Conservation (phyloP, 257 asterid species). For the Solanum tarapatanum region DNA sequence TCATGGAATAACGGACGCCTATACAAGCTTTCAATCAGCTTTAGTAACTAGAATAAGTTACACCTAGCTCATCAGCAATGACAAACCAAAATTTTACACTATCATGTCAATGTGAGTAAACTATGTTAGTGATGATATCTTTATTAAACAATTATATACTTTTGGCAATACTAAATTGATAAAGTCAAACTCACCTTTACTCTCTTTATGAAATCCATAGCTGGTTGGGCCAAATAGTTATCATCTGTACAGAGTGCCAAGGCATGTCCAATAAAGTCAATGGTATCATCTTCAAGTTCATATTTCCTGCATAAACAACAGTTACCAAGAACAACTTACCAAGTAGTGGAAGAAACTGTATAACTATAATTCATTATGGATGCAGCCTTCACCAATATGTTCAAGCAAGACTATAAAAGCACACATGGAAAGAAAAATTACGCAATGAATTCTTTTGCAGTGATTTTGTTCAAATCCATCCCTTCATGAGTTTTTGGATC, state of each 20-base stretch:
- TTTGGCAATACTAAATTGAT: not conserved
- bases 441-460: slow-evolving; percentile 73
- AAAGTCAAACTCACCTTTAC: slow-evolving; percentile 43
- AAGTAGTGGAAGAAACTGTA: not conserved
- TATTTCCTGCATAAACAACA: slow-evolving; percentile 54
- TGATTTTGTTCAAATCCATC: slow-evolving; percentile 61
- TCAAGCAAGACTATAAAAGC: not conserved
- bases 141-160: not conserved
- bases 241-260: slow-evolving; percentile 72
- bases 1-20: not conserved
- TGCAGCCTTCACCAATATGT: not conserved
- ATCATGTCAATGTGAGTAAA: not conserved
- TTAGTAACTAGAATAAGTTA: not conserved
- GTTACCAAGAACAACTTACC: not conserved
- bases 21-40: not conserved
- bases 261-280: slow-evolving; percentile 91
- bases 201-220: slow-evolving; percentile 70
- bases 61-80: not conserved
- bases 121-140: not conserved
- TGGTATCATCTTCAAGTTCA: slow-evolving; percentile 86
- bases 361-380: not conserved
- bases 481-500: slow-evolving; percentile 79
- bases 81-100: not conserved
- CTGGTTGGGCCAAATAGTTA: slow-evolving; percentile 80
- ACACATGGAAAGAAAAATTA: slow-evolving; percentile 18